Evolutionary conservation across 2,329 filamentous ascomycete genomes (phyloP).

Genomic region (Annulohypoxylon truncatum): DNA sequence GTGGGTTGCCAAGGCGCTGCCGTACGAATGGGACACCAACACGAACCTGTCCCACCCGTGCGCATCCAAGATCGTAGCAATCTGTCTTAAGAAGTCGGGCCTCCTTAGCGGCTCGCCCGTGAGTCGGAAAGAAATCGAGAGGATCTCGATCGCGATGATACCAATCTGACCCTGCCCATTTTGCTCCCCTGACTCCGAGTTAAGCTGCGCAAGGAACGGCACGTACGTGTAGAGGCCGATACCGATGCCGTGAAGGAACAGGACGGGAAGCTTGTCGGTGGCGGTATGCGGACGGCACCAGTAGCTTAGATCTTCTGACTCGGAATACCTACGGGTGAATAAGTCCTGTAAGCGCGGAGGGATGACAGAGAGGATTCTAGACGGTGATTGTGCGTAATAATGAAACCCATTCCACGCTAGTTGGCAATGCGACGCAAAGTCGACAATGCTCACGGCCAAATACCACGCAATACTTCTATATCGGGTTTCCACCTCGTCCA

Average conservation of each 20-base stretch:
- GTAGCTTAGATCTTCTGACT: conserved; percentile 66
- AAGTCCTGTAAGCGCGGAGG: conserved; percentile 67
- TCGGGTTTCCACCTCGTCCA: conserved; percentile 71
- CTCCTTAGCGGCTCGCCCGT: conserved; percentile 64
- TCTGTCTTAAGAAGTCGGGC: conserved; percentile 65
- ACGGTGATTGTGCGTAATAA: conserved; percentile 60
- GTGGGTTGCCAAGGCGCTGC: conserved; percentile 71
- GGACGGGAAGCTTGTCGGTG: conserved; percentile 64
- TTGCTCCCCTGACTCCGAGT: conserved; percentile 47
- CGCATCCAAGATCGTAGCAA: conserved; percentile 66
- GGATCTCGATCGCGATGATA: conserved; percentile 73
- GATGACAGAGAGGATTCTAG: conserved; percentile 60
- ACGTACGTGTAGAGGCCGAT: conserved; percentile 74
- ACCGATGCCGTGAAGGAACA: conserved; percentile 79
- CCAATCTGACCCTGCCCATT: conserved; percentile 65
- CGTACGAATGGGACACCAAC: conserved; percentile 72
- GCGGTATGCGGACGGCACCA: conserved; percentile 74
- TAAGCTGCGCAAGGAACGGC: conserved; percentile 65
- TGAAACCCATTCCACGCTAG: conserved; percentile 63
- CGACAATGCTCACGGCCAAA: conserved; percentile 64
- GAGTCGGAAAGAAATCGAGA: conserved; percentile 73
- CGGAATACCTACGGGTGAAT: conserved; percentile 59
- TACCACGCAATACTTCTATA: conserved; percentile 76
- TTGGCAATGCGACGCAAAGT: conserved; percentile 60
- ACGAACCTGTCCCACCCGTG: conserved; percentile 70